Evolutionary conservation across 352 stramenopile species (phyloP).

Genomic region (Pythium inflatum): DNA sequence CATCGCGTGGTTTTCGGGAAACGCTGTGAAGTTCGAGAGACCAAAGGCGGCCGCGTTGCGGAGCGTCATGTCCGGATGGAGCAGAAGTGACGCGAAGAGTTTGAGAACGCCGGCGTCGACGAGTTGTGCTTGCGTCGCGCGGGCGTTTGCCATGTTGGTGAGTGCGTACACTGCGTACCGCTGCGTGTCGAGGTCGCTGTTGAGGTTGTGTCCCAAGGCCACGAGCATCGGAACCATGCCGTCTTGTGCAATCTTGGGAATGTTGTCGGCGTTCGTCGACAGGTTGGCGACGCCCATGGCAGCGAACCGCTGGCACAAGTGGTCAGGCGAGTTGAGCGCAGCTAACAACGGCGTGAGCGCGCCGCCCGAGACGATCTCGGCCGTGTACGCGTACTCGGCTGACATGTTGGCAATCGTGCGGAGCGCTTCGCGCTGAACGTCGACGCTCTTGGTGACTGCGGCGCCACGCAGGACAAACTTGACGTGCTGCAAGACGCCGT

Average conservation of each 20-base stretch:
- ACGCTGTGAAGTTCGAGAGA: constrained; percentile 94
- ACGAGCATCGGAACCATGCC: constrained; percentile 89
- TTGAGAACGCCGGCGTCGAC: constrained; percentile 75
- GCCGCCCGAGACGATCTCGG: constrained; percentile 91
- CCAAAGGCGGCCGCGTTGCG: constrained; percentile 91
- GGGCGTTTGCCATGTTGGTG: constrained; percentile 92
- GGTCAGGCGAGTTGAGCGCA: constrained; percentile 91
- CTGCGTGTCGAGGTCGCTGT: constrained; percentile 92
- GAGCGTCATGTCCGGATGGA: constrained; percentile 81
- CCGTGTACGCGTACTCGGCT: constrained; percentile 93
- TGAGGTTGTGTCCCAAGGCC: constrained; percentile 78
- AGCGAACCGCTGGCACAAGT: constrained; percentile 93
- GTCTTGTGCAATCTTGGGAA: constrained; percentile 91
- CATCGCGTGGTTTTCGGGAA: constrained; percentile 88
- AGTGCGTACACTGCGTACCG: constrained; percentile 93
- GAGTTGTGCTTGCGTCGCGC: constrained; percentile 83
- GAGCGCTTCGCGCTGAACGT: constrained; percentile 94
- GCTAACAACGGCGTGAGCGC: constrained; percentile 88
- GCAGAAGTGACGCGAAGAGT: constrained; percentile 72
- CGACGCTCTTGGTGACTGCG: constrained; percentile 71
- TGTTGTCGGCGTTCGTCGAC: constrained; percentile 91
- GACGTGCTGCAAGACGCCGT: constrained; percentile 95
- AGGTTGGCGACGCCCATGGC: constrained; percentile 96
- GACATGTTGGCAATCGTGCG: constrained; percentile 95
- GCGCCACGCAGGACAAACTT: constrained; percentile 91